phyloP scores from a whole-genome alignment of 192 early-diverging fungal species.

The Rhizophagus sp. region DNA sequence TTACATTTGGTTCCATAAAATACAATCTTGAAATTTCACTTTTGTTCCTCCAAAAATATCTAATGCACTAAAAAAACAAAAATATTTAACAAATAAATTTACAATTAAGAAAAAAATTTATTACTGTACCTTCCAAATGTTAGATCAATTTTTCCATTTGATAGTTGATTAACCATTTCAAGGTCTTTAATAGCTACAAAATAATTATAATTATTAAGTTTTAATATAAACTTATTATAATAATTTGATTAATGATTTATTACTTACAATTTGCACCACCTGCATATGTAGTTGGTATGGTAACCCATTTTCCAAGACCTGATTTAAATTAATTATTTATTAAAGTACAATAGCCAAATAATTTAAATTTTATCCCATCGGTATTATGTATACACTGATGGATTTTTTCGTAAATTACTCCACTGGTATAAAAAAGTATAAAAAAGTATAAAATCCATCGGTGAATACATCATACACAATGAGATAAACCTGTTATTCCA shows the following conservation, averaged over 20 bases:
- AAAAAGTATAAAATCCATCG: too few species aligned
- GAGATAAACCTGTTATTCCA: too few species aligned
- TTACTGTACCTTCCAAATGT: conserved; percentile 81
- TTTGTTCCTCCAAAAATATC: conserved; percentile 95
- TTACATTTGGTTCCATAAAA: conserved; percentile 62
- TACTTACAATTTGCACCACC: conserved; percentile 77
- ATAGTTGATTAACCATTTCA: conserved; percentile 74
- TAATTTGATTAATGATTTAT: not conserved
- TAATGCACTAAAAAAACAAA: conserved; percentile 65
- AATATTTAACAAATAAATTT: not conserved
- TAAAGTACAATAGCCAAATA: not conserved
- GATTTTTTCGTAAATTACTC: too few species aligned
- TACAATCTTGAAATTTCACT: conserved; percentile 80
- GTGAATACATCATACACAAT: too few species aligned
- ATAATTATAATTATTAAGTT: conserved; percentile 21
- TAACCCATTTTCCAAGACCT: conserved; percentile 80
- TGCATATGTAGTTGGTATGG: conserved; percentile 93
- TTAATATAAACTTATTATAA: not conserved
- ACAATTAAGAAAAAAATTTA: not conserved
- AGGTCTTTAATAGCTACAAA: conserved; percentile 65
- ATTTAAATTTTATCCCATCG: too few species aligned
- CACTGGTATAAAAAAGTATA: too few species aligned
- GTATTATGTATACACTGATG: too few species aligned
- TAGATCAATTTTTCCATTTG: conserved; percentile 83
- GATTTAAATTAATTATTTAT: not conserved